Percentiles rank a stretch among this genome's conserved stretches.
Evolutionary conservation across 1,284 basidiomycete species (phyloP).

Genomic region (Coniophora puteana): DNA sequence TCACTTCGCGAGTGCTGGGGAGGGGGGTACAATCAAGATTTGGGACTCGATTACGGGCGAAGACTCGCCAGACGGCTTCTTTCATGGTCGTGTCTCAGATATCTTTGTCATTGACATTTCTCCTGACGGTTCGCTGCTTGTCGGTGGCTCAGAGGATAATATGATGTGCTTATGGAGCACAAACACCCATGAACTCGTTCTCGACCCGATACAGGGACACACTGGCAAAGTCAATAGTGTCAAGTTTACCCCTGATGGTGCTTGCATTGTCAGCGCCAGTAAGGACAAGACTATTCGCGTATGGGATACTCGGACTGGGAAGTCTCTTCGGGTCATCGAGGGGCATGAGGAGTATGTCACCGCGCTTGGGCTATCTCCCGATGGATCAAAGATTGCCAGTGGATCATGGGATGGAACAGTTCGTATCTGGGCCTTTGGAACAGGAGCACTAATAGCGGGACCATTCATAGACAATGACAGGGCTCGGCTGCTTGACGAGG

Average conservation of each 20-base stretch:
- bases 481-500: no score
- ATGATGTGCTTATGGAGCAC: background rate
- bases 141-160: background rate
- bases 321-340: no score
- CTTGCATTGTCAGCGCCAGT: background rate
- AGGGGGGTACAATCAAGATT: constrained; percentile 27
- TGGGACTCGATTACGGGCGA: constrained; percentile 27
- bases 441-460: no score
- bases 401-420: constrained; percentile 23
- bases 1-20: constrained; percentile 30
- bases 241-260: background rate
- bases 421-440: constrained; percentile 21
- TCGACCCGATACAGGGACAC: no score
- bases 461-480: no score
- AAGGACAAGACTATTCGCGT: background rate
- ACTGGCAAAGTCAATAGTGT: background rate
- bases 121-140: background rate
- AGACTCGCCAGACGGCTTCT: constrained; percentile 24
- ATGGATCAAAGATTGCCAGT: constrained; percentile 21
- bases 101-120: background rate
- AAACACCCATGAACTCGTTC: no score
- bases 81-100: constrained; percentile 12
- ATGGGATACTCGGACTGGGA: background rate
- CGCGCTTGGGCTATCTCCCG: constrained; percentile 12
- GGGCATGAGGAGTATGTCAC: constrained; percentile 9